phyloP scores from a whole-genome alignment of 441 rosid genomes.

The Erodium trifolium region DNA sequence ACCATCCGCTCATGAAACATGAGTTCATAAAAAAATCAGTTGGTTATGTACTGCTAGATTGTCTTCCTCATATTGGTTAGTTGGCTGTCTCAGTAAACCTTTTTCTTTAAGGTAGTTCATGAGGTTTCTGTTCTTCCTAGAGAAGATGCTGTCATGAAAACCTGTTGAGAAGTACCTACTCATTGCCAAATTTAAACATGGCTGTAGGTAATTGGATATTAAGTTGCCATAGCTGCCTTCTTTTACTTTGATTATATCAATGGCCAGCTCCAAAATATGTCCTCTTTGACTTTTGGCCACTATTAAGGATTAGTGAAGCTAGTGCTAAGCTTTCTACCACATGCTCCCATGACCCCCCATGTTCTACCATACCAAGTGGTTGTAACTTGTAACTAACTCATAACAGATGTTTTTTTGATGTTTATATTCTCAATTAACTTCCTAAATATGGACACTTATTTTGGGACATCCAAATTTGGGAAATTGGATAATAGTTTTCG shows the following conservation, averaged over 20 bases:
- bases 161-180: not conserved
- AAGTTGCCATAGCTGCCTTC: no score
- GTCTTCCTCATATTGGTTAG: not conserved
- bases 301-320: not conserved
- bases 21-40: no score
- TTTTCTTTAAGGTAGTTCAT: not conserved
- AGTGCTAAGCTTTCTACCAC: not conserved
- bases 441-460: not conserved
- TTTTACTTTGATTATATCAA: no score
- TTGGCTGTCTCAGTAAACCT: not conserved
- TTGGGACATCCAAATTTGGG: not conserved
- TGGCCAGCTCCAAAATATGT: no score
- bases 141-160: not conserved
- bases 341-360: no score
- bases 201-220: not conserved
- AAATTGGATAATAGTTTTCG: not conserved
- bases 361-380: not conserved
- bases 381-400: not conserved
- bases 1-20: no score
- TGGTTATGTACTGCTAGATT: no score
- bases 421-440: not conserved
- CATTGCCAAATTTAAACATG: not conserved
- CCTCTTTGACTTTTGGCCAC: no score
- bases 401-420: no score
- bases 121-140: not conserved